Evolutionary conservation across 2,329 filamentous ascomycete genomes (phyloP).

Genomic region (Colletotrichum sublineola): DNA sequence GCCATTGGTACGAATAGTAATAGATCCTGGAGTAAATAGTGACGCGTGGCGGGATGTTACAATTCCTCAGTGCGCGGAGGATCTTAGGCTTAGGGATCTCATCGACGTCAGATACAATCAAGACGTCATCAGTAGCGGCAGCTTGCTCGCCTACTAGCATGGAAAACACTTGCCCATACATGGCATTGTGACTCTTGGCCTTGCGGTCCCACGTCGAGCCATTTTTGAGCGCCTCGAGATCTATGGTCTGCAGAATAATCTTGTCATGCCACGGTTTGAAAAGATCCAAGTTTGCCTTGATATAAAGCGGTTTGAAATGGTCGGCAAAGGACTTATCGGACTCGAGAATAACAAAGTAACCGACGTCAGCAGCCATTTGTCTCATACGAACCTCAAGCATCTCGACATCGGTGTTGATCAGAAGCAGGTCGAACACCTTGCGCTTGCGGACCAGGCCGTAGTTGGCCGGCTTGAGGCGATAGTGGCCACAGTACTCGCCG

Average conservation of each 20-base stretch:
- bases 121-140: constrained; percentile 64
- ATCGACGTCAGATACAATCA: constrained; percentile 72
- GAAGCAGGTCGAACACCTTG: constrained; percentile 72
- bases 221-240: constrained; percentile 32
- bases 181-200: constrained; percentile 66
- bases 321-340: constrained; percentile 70
- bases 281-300: constrained; percentile 64
- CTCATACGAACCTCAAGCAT: constrained; percentile 75
- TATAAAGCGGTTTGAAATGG: constrained; percentile 65
- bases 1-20: constrained; percentile 70
- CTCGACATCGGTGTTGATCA: constrained; percentile 74
- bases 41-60: constrained; percentile 65
- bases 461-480: constrained; percentile 55
- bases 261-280: constrained; percentile 69
- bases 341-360: constrained; percentile 76
- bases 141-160: constrained; percentile 56
- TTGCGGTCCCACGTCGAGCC: constrained; percentile 63
- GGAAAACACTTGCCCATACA: constrained; percentile 69
- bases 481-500: constrained; percentile 50
- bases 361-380: constrained; percentile 68
- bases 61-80: constrained; percentile 62
- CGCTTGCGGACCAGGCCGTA: constrained; percentile 49
- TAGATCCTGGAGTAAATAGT: constrained; percentile 67
- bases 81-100: constrained; percentile 69
- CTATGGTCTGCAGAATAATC: constrained; percentile 66